These are phyloP conservation scores for Colletotrichum australisinense DNA, from an alignment of 2,329 filamentous ascomycete species.

Conservation along the genomic window DNA sequence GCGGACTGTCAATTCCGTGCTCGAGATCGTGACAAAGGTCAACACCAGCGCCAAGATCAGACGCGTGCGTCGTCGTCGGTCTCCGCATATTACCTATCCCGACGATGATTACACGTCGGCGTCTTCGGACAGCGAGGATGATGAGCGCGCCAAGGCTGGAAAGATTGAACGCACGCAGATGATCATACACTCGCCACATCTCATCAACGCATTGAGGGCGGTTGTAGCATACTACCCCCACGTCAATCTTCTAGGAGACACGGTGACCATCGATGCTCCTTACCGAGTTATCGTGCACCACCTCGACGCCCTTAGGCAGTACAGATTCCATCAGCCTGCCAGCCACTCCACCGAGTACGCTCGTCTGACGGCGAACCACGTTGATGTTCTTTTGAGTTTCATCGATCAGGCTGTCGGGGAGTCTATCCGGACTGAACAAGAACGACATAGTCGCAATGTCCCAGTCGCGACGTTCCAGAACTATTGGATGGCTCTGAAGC, in stretches of 20 bases:
- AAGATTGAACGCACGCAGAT: constrained; percentile 50
- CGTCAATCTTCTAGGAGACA: constrained; percentile 49
- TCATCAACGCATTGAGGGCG: constrained; percentile 59
- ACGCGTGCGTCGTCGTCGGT: constrained; percentile 26
- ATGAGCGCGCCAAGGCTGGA: constrained; percentile 40
- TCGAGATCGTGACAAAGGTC: constrained; percentile 57
- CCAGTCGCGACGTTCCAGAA: constrained; percentile 57
- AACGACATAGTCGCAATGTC: constrained; percentile 48
- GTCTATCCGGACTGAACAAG: constrained; percentile 52
- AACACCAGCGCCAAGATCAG: constrained; percentile 37
- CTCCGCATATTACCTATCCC: background rate
- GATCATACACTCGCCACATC: constrained; percentile 56
- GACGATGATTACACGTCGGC: constrained; percentile 35
- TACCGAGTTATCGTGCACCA: constrained; percentile 62
- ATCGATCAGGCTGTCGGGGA: constrained; percentile 52
- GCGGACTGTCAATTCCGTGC: constrained; percentile 45
- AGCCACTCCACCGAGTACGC: constrained; percentile 54
- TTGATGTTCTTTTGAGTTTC: constrained; percentile 57
- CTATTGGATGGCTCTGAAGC: constrained; percentile 60
- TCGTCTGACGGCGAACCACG: constrained; percentile 53
- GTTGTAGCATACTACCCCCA: constrained; percentile 61
- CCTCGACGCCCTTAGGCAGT: constrained; percentile 52
- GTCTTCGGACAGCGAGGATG: constrained; percentile 40
- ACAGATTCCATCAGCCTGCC: constrained; percentile 54
- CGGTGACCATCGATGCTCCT: constrained; percentile 55